phyloP scores from a whole-genome alignment of 73 alveolate species.

The Tetrahymena thermophila region DNA sequence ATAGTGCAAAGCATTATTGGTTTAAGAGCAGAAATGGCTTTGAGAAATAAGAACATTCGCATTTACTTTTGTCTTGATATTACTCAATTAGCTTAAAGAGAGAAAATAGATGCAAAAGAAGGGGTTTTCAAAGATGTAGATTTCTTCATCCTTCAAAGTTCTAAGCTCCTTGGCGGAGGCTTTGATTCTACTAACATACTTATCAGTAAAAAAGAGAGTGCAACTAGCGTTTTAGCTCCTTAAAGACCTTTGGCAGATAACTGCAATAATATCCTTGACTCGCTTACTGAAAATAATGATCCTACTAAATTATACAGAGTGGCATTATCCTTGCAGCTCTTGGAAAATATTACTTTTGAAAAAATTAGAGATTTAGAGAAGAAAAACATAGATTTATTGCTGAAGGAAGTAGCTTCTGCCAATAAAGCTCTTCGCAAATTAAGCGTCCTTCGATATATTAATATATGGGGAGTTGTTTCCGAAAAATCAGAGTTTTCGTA shows the following conservation, averaged over 20 bases:
- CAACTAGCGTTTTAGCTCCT: not conserved
- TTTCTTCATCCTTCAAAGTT: not conserved
- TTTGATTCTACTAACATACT: not conserved
- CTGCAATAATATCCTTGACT: not conserved
- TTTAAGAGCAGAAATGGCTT: not conserved
- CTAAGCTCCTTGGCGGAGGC: not conserved
- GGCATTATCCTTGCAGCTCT: not conserved
- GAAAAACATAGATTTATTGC: not conserved
- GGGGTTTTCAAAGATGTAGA: not conserved
- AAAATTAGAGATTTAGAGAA: not conserved
- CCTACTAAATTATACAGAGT: not conserved
- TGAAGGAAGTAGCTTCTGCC: not conserved
- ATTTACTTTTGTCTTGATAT: not conserved
- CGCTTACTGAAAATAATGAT: not conserved
- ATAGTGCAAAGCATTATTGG: not conserved
- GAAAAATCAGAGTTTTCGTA: not conserved
- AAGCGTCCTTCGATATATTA: not conserved
- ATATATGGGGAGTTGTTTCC: not conserved
- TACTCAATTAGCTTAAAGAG: not conserved
- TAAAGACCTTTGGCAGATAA: not conserved
- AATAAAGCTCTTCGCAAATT: not conserved
- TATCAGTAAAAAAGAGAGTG: not conserved
- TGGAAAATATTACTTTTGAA: not conserved
- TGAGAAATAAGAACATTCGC: not conserved
- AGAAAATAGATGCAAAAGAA: not conserved